A percentile compares a stretch with the other conserved stretches of the same genome.
These are phyloP conservation scores for Globisporangium uncinulatum DNA, from an alignment of 352 stramenopile species.

Conservation along the genomic window DNA sequence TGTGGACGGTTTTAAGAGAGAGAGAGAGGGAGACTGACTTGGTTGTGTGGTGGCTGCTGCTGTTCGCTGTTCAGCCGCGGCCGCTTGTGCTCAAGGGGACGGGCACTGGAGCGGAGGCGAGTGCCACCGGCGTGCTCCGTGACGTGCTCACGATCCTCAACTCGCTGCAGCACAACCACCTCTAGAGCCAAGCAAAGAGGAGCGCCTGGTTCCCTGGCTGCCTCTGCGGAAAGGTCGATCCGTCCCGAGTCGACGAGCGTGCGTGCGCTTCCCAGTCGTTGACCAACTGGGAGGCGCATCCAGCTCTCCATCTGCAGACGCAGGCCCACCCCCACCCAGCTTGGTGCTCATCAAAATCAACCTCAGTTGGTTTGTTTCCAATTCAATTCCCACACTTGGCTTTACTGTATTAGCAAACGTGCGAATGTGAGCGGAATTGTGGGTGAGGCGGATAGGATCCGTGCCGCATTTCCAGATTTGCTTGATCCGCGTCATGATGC, in stretches of 20 bases:
- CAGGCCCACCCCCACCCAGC: background rate
- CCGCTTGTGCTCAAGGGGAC: constrained; percentile 67
- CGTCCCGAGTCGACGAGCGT: background rate
- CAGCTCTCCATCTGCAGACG: background rate
- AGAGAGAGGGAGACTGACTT: too few relatives aligned
- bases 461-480: background rate
- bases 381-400: background rate
- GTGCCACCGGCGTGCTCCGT: constrained; percentile 64
- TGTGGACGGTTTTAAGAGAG: too few relatives aligned
- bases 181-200: background rate
- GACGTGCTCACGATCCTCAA: constrained; percentile 74
- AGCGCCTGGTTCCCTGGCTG: background rate
- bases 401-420: background rate
- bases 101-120: constrained; percentile 51
- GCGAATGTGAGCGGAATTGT: background rate
- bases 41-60: background rate
- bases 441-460: too few relatives aligned
- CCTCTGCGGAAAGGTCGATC: background rate
- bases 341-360: background rate
- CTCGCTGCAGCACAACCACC: constrained; percentile 52
- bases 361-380: background rate
- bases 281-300: background rate
- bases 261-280: background rate
- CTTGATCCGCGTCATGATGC: background rate
- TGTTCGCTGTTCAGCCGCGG: constrained; percentile 20